Conservation (phyloP, 257 asterid genomes). For the Verbena officinalis region DNA sequence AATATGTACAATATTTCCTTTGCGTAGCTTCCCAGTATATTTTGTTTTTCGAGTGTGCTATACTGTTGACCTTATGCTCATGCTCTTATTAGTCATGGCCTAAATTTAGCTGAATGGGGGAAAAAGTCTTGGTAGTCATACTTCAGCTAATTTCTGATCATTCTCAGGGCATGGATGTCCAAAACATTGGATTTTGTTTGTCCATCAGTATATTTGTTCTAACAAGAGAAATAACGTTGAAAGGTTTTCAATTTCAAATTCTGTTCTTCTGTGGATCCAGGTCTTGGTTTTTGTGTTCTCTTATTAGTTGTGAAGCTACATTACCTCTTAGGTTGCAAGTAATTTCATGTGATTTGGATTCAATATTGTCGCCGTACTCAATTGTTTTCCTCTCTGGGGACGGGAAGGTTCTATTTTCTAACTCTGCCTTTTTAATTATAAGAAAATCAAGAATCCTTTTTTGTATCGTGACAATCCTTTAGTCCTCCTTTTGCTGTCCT, state of each 20-base stretch:
- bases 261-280: slow-evolving; percentile 3
- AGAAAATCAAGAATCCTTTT: background rate
- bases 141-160: background rate
- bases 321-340: background rate
- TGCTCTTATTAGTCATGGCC: background rate
- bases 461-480: too few species aligned
- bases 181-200: slow-evolving; percentile 8
- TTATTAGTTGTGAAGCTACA: background rate
- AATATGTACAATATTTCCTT: background rate
- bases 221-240: too few species aligned
- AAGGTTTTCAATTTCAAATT: slow-evolving; percentile 19
- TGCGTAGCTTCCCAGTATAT: background rate
- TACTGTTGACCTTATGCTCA: slow-evolving; percentile 9
- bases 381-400: background rate
- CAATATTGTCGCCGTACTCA: background rate
- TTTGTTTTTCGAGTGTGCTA: background rate
- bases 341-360: background rate
- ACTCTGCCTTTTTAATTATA: background rate
- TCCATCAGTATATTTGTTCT: slow-evolving; percentile 6
- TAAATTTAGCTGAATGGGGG: slow-evolving; percentile 23
- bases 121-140: background rate
- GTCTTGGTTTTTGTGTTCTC: slow-evolving; percentile 5
- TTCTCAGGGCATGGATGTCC: background rate
- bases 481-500: too few species aligned
- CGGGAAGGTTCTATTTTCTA: background rate